These are phyloP conservation scores for Metarhizium robertsii DNA, from an alignment of 2,329 filamentous ascomycete genomes.

Conservation along the genomic window DNA sequence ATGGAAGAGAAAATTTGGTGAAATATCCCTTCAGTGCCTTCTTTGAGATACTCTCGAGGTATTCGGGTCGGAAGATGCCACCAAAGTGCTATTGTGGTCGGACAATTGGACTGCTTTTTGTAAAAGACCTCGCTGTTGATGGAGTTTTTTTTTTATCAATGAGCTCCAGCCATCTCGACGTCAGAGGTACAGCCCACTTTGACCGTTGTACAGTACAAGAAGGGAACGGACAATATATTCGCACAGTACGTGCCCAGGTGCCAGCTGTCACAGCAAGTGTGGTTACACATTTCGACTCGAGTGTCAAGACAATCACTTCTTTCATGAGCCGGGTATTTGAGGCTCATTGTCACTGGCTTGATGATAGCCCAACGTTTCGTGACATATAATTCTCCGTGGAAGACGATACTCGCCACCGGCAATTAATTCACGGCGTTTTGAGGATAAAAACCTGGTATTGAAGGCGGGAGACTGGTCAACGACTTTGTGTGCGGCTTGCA, in stretches of 20 bases:
- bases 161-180: no score
- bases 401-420: not conserved
- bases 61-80: not conserved
- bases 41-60: not conserved
- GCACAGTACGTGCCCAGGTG: no score
- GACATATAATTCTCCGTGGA: not conserved
- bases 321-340: not conserved
- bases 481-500: not conserved
- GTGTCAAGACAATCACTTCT: not conserved
- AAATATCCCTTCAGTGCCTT: not conserved
- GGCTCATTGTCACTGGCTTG: not conserved
- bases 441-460: not conserved
- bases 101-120: no score
- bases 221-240: no score
- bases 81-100: no score
- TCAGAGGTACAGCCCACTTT: no score
- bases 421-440: not conserved
- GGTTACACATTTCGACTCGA: not conserved
- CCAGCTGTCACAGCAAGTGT: no score
- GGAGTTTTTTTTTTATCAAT: no score
- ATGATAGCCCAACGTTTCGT: not conserved
- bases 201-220: no score
- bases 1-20: not conserved
- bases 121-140: no score
- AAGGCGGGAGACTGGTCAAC: not conserved